Conservation (phyloP, 1,284 basidiomycete species). For the Boletus putidus region DNA sequence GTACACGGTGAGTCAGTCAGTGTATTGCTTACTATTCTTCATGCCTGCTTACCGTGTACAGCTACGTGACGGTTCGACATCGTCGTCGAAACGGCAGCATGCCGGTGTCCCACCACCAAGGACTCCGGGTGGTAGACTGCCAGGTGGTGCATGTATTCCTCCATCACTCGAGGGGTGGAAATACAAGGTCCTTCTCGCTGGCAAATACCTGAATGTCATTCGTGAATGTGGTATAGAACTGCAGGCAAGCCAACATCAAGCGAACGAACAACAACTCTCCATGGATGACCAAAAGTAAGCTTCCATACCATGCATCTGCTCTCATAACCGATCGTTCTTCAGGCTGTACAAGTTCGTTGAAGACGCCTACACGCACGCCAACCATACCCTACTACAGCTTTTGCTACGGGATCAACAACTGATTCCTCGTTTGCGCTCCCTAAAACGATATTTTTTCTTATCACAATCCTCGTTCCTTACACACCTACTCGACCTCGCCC, state of each 20-base stretch:
- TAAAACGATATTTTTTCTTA: conserved; percentile 95
- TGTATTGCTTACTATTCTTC: conserved; percentile 5
- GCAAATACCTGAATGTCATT: conserved; percentile 96
- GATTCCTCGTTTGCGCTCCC: conserved; percentile 81
- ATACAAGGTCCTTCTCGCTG: conserved; percentile 89
- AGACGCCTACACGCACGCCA: conserved; percentile 89
- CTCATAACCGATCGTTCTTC: background rate
- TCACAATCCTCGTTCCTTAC: conserved; percentile 94
- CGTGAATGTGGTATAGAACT: conserved; percentile 92
- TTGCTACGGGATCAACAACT: conserved; percentile 86
- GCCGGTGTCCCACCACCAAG: conserved; percentile 73
- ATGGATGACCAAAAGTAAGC: conserved; percentile 82
- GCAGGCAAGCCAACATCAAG: conserved; percentile 45
- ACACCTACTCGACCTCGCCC: conserved; percentile 85
- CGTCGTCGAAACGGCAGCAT: conserved; percentile 63
- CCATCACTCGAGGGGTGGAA: conserved; percentile 89
- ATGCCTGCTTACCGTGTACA: conserved; percentile 32
- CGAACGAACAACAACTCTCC: conserved; percentile 53
- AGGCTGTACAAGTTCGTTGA: conserved; percentile 90
- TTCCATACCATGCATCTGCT: background rate
- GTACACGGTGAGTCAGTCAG: conserved; percentile 69
- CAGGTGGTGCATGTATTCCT: conserved; percentile 90
- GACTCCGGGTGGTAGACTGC: conserved; percentile 69
- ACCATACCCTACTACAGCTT: conserved; percentile 81
- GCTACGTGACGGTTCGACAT: conserved; percentile 80